A percentile compares a stretch with the other conserved stretches of the same genome.
phyloP scores from a whole-genome alignment of 352 stramenopile genomes.

The Globisporangium carolinianum region DNA sequence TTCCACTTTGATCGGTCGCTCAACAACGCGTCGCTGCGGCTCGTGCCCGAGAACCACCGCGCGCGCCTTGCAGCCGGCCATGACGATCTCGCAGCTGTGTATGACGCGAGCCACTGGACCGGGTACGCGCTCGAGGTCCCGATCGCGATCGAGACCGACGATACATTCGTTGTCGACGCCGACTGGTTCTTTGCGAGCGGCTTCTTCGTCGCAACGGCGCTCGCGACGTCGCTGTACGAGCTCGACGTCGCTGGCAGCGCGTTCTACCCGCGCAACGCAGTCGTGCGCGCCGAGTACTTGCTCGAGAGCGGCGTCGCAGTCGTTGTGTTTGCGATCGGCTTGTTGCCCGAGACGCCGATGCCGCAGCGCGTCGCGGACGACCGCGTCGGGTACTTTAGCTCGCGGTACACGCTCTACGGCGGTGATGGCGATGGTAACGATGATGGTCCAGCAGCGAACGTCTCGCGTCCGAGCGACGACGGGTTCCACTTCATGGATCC shows the following conservation, averaged over 20 bases:
- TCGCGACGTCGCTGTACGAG: conserved; percentile 34
- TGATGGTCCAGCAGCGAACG: background rate
- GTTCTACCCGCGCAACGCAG: conserved; percentile 60
- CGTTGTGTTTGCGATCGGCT: conserved; percentile 65
- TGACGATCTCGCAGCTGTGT: conserved; percentile 37
- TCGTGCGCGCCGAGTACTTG: conserved; percentile 74
- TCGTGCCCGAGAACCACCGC: conserved; percentile 58
- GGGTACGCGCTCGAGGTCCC: conserved; percentile 42
- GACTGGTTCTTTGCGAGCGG: conserved; percentile 56
- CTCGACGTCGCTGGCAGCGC: conserved; percentile 15
- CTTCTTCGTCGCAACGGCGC: conserved; percentile 62
- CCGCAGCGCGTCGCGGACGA: conserved; percentile 55
- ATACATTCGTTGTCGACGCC: conserved; percentile 37
- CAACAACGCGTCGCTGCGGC: conserved; percentile 26
- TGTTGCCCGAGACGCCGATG: conserved; percentile 60
- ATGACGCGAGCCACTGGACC: conserved; percentile 62
- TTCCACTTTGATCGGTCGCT: conserved; percentile 62
- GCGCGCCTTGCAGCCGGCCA: conserved; percentile 15
- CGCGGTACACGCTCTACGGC: conserved; percentile 52
- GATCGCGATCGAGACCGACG: conserved; percentile 59
- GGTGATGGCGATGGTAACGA: conserved; percentile 21
- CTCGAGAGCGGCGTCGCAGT: conserved; percentile 38
- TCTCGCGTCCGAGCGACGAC: conserved; percentile 4
- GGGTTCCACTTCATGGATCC: conserved; percentile 47
- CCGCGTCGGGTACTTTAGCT: conserved; percentile 76